phyloP scores from a whole-genome alignment of 176 grass and related monocot species.

The Echinochloa phyllopogon region DNA sequence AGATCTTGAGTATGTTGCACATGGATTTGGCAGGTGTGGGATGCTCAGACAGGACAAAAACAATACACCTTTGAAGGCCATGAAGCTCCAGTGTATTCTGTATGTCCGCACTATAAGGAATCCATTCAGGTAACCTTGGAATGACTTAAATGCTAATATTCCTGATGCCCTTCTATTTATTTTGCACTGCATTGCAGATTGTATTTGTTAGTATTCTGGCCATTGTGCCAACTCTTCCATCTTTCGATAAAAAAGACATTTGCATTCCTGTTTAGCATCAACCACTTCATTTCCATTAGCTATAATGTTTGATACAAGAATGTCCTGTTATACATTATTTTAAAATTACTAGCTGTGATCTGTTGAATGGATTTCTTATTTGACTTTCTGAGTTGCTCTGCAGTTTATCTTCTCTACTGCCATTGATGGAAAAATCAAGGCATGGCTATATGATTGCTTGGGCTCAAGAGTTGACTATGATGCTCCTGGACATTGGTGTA shows the following conservation, averaged over 20 bases:
- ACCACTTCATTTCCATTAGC: not conserved
- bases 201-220: constrained; percentile 10
- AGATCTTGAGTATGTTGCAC: constrained; percentile 15
- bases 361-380: constrained; percentile 29
- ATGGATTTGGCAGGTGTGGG: constrained; percentile 83
- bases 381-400: constrained; percentile 32
- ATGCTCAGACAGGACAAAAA: constrained; percentile 90
- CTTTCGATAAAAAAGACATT: constrained; percentile 4
- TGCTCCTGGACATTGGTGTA: constrained; percentile 99
- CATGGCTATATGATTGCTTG: constrained; percentile 97
- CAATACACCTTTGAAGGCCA: constrained; percentile 99
- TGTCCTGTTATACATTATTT: constrained; percentile 17
- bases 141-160: constrained; percentile 8
- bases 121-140: constrained; percentile 84
- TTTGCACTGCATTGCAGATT: constrained; percentile 11
- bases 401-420: constrained; percentile 99
- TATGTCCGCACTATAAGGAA: constrained; percentile 98
- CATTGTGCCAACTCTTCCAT: constrained; percentile 11
- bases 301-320: constrained; percentile 10
- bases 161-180: constrained; percentile 19
- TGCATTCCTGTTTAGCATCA: constrained; percentile 3
- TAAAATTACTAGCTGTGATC: not conserved
- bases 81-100: constrained; percentile 95
- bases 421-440: constrained; percentile 99
- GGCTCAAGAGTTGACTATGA: constrained; percentile 99